phyloP scores from a whole-genome alignment of 306 rosid species.

The Dalbergia cultrata region DNA sequence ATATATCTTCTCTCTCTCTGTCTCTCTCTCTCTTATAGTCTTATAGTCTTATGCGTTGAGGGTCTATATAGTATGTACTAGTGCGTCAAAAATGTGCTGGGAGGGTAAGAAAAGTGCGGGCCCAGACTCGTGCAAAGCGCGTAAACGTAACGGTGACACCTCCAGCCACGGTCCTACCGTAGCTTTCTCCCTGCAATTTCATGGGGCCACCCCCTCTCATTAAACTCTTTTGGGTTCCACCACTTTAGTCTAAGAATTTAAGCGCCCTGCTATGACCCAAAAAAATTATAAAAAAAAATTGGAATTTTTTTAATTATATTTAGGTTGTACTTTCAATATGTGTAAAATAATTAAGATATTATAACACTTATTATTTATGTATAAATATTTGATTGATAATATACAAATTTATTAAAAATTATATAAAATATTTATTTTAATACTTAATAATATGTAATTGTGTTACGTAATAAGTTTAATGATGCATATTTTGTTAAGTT shows the following conservation, averaged over 20 bases:
- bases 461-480: too few relatives aligned
- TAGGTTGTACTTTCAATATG: too few relatives aligned
- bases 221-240: not conserved
- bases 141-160: conserved; percentile 54
- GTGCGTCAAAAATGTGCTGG: conserved; percentile 42
- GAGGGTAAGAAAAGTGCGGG: conserved; percentile 30
- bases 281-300: too few relatives aligned
- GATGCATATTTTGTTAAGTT: not conserved
- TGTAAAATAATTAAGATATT: too few relatives aligned
- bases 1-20: conserved; percentile 28
- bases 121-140: conserved; percentile 54
- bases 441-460: too few relatives aligned
- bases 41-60: not conserved
- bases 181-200: not conserved
- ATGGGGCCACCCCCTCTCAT: not conserved
- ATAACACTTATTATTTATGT: too few relatives aligned
- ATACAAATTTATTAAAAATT: too few relatives aligned
- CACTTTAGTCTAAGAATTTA: not conserved
- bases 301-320: too few relatives aligned
- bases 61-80: not conserved
- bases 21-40: too few relatives aligned
- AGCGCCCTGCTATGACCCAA: too few relatives aligned
- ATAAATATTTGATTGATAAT: too few relatives aligned
- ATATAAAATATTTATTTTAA: too few relatives aligned
- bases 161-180: conserved; percentile 11